Evolutionary conservation across 2,329 filamentous ascomycete genomes (phyloP).

Genomic region (Penicillium sp.): DNA sequence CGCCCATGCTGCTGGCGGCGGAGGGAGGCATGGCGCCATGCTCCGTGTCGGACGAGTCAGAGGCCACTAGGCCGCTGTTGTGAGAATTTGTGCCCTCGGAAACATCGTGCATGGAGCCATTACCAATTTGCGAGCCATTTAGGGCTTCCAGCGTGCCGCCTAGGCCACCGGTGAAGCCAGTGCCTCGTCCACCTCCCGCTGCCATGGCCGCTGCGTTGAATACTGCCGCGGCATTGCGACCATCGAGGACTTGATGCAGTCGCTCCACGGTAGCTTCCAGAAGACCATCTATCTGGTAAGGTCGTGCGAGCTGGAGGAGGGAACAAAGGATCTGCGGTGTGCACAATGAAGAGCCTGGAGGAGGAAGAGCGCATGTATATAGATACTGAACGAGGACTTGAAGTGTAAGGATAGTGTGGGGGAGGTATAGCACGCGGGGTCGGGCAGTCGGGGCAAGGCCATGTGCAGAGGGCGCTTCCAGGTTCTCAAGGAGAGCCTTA

Average conservation of each 20-base stretch:
- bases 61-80: constrained; percentile 33
- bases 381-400: constrained; percentile 89
- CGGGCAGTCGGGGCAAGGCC: constrained; percentile 60
- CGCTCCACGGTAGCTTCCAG: constrained; percentile 90
- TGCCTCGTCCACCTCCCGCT: constrained; percentile 83
- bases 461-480: constrained; percentile 55
- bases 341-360: constrained; percentile 72
- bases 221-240: constrained; percentile 89
- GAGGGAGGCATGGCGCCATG: constrained; percentile 31
- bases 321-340: constrained; percentile 96
- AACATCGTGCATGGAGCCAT: constrained; percentile 21
- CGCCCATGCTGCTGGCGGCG: constrained; percentile 27
- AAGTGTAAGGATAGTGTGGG: constrained; percentile 85
- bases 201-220: constrained; percentile 99
- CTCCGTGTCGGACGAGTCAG: constrained; percentile 43
- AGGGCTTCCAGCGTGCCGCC: constrained; percentile 44
- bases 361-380: constrained; percentile 86
- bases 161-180: constrained; percentile 64
- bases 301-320: constrained; percentile 85
- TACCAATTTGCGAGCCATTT: constrained; percentile 36
- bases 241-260: constrained; percentile 84
- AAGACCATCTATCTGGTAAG: constrained; percentile 89
- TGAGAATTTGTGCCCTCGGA: constrained; percentile 24
- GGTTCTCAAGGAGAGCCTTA: constrained; percentile 39
- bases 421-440: constrained; percentile 85